Base-by-base conservation (phyloP, 176 grass and related monocot species). In the Miscanthus lutarioriparius region DNA sequence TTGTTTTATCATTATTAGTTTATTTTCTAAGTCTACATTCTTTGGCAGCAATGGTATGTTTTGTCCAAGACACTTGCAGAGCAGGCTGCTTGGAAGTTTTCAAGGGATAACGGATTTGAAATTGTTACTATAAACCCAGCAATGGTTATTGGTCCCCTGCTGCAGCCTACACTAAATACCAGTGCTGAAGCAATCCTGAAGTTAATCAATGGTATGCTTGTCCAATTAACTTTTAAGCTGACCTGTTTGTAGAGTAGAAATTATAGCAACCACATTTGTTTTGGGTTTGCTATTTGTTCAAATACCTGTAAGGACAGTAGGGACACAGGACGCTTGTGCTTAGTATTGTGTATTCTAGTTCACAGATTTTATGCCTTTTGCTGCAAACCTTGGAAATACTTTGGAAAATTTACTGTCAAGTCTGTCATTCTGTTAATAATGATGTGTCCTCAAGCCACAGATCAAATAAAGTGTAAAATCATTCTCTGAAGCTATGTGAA, bases 1-100 rank as follows among this genome's bases (percentile, higher is more conserved):
- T 80, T 74, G 2, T 80, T 6, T 75, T 51, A 78, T 65, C 43
- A 54, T 32, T 39, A 39, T 43, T 28, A 23, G 22, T 61, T 33
- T n/a, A 6, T 72, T 74, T 20, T 72, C 36, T 67, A 74, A 74
- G 16, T 73, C 4, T 67, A 59, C 12, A 85, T 36, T 78, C 32
- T 53, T 19, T 54, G 66, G 71, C 76, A 94, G 92, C 56, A 77
- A 82, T 94, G 92, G 89, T 94, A 94, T 81, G 76, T 84, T 37
- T 58, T 91, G 30, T 94, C 92, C 7, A 94, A 94, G 86, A 91
- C 92, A 3, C 84, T 91, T 75, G 86, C 89, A 22, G 92, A 94
- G 67, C 65, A 91, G 35, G 83, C 92, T 89, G 89, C 86, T 70
- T 94, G 88, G 88, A 86, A 89, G 75, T 88, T 91, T 65, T 74